Evolutionary conservation across 2,329 filamentous ascomycete species (phyloP).

Genomic region (Pseudopyricularia cyperi): DNA sequence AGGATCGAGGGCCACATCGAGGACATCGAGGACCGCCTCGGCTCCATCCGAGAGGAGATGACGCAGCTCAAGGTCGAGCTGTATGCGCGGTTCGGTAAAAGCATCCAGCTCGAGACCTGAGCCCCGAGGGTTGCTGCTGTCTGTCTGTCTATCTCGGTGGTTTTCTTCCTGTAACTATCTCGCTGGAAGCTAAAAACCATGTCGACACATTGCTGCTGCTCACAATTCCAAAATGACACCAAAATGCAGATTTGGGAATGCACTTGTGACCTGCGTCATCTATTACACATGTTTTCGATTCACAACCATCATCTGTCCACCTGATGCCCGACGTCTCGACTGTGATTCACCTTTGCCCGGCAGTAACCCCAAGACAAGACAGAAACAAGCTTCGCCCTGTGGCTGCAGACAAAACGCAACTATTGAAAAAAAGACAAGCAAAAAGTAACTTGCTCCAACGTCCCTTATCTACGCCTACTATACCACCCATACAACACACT

Average conservation of each 20-base stretch:
- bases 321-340: neutral
- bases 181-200: too few relatives aligned
- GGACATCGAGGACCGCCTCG: conserved; percentile 63
- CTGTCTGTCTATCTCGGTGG: too few relatives aligned
- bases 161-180: too few relatives aligned
- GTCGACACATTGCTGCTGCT: too few relatives aligned
- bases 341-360: neutral
- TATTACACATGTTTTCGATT: neutral
- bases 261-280: neutral
- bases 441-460: neutral
- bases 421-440: neutral
- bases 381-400: neutral
- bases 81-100: conserved; percentile 89
- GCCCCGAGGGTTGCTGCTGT: neutral
- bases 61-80: conserved; percentile 77
- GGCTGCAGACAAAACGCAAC: neutral
- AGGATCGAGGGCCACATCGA: conserved; percentile 67
- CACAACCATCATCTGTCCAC: neutral
- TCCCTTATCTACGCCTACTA: neutral
- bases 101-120: conserved; percentile 91
- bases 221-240: too few relatives aligned
- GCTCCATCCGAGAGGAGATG: conserved; percentile 73
- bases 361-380: neutral
- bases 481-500: neutral
- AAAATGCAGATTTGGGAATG: too few relatives aligned